Percentiles rank a stretch among this genome's conserved stretches.
Conservation (phyloP, 495 filamentous ascomycete species). For the Podospora pseudoanserina region DNA sequence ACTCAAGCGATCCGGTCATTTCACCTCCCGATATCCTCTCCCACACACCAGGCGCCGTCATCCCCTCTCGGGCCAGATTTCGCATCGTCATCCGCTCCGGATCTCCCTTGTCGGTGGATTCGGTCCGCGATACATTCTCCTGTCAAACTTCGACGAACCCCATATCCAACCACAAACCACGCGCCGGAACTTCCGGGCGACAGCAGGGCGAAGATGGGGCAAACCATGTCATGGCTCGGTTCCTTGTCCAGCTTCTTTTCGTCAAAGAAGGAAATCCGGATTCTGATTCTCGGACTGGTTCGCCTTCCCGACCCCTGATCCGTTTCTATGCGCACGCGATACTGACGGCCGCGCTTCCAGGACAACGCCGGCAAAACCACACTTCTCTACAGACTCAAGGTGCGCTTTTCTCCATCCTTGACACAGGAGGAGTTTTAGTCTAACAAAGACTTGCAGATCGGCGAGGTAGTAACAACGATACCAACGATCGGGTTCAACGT, state of each 20-base stretch:
- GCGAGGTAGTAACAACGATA: conserved; percentile 97
- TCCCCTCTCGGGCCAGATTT: neutral
- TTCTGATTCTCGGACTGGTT: conserved; percentile 93
- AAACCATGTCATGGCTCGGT: conserved; percentile 71
- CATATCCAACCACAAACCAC: conserved; percentile 10
- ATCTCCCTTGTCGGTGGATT: conserved; percentile 1
- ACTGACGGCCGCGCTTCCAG: conserved; percentile 45
- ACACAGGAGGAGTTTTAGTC: neutral
- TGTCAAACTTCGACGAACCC: conserved; percentile 1
- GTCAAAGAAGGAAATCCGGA: conserved; percentile 95
- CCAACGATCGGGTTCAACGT: conserved; percentile 99
- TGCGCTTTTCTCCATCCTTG: conserved; percentile 35
- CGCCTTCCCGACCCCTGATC: conserved; percentile 24
- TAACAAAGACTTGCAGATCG: conserved; percentile 60
- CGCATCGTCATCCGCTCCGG: neutral
- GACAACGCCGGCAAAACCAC: conserved; percentile 99
- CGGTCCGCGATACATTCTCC: conserved; percentile 2
- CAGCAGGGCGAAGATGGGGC: conserved; percentile 63
- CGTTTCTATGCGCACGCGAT: conserved; percentile 5
- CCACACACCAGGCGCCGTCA: neutral
- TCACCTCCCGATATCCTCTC: neutral
- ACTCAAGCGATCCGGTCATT: neutral
- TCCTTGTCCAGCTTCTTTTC: conserved; percentile 67
- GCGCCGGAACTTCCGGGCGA: conserved; percentile 7
- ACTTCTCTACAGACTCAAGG: conserved; percentile 92